These are phyloP conservation scores for Cyclaneusma minus DNA, from an alignment of 2,329 filamentous ascomycete species.

Conservation along the genomic window DNA sequence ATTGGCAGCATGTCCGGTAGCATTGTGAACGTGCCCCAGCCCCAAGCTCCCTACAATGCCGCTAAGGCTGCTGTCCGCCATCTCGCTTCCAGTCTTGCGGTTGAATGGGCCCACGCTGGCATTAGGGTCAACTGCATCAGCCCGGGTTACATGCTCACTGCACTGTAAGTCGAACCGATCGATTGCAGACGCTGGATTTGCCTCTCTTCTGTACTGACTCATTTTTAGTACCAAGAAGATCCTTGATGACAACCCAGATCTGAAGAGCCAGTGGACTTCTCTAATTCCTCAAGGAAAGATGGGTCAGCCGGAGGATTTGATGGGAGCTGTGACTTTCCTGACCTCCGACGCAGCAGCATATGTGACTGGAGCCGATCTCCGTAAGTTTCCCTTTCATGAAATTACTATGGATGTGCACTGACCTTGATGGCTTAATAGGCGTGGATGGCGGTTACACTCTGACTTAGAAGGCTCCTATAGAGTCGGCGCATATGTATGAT, in stretches of 20 bases:
- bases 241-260: constrained; percentile 78
- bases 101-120: constrained; percentile 79
- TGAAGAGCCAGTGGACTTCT: constrained; percentile 81
- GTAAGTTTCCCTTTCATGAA: too few species aligned
- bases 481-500: too few species aligned
- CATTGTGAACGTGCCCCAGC: constrained; percentile 91
- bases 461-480: too few species aligned
- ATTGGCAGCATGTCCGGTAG: constrained; percentile 90
- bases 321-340: constrained; percentile 82
- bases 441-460: constrained; percentile 86
- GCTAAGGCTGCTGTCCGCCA: constrained; percentile 87
- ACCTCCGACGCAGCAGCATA: constrained; percentile 66
- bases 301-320: constrained; percentile 80
- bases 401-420: not conserved
- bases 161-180: constrained; percentile 45
- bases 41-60: constrained; percentile 84
- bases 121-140: constrained; percentile 94
- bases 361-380: constrained; percentile 37
- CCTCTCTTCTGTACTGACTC: constrained; percentile 6
- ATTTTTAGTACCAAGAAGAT: constrained; percentile 70
- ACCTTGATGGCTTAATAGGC: constrained; percentile 18
- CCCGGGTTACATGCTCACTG: constrained; percentile 92
- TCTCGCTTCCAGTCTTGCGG: constrained; percentile 71
- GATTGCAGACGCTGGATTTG: too few species aligned
- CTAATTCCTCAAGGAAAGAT: constrained; percentile 89